These are phyloP conservation scores for Chrysopogon serrulatus DNA, from an alignment of 176 grass and related monocot genomes.

Conservation along the genomic window DNA sequence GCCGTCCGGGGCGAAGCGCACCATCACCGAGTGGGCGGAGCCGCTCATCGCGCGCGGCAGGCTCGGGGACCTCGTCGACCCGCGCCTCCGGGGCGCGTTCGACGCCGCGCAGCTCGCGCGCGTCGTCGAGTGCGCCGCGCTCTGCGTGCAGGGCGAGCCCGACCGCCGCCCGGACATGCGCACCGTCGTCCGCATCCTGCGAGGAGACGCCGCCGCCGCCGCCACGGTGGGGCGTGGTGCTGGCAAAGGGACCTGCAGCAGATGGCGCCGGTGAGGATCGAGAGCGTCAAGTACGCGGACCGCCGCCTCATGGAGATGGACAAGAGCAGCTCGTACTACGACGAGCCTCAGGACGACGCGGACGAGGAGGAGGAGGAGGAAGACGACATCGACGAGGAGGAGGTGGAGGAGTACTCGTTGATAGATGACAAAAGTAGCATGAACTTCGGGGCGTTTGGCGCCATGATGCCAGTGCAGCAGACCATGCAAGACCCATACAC, in stretches of 20 bases:
- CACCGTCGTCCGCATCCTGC: conserved; percentile 39
- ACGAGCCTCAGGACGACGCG: background rate
- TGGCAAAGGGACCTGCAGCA: background rate
- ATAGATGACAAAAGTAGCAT: conserved; percentile 49
- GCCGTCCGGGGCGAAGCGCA: conserved; percentile 33
- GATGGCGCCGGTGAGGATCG: conserved; percentile 10
- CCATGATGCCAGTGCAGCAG: conserved; percentile 51
- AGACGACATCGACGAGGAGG: background rate
- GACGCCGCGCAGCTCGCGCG: conserved; percentile 40
- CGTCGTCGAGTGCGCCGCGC: conserved; percentile 29
- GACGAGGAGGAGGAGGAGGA: background rate
- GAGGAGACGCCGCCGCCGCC: background rate
- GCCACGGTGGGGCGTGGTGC: background rate
- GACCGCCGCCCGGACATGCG: conserved; percentile 45
- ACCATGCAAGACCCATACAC: conserved; percentile 47
- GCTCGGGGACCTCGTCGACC: conserved; percentile 47
- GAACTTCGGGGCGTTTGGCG: conserved; percentile 54
- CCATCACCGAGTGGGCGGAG: conserved; percentile 57
- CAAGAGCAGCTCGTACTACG: conserved; percentile 28
- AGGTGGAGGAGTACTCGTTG: conserved; percentile 28
- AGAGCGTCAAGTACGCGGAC: conserved; percentile 57
- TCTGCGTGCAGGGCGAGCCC: conserved; percentile 43
- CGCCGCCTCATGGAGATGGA: conserved; percentile 53
- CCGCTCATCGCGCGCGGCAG: conserved; percentile 40
- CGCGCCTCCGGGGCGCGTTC: conserved; percentile 34